Conservation (phyloP, 805 yeast species). For the Sugiyamaella americana region DNA sequence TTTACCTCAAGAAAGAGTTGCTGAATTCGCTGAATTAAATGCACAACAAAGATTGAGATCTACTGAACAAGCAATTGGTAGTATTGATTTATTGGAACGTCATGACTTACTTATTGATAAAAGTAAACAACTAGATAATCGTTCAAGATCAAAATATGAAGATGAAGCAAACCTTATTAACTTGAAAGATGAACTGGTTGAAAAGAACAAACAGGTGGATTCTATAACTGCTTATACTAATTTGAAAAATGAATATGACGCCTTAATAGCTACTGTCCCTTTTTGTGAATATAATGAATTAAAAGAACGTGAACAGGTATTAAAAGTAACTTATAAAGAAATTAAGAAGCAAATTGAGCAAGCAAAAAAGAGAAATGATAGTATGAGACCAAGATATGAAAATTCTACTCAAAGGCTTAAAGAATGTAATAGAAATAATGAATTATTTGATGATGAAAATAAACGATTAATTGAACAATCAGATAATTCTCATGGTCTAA, state of each 20-base stretch:
- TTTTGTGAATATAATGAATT: conserved; percentile 1
- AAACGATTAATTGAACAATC: neutral
- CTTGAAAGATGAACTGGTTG: conserved; percentile 23
- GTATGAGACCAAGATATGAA: neutral
- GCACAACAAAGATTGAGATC: conserved; percentile 69
- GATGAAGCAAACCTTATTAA: conserved; percentile 20
- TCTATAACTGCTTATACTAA: conserved; percentile 16
- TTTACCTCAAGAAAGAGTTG: conserved; percentile 91
- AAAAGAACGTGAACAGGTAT: neutral
- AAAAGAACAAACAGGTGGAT: conserved; percentile 24
- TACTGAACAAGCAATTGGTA: conserved; percentile 74
- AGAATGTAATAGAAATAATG: neutral
- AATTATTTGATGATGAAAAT: neutral
- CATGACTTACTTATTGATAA: conserved; percentile 54
- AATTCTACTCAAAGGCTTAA: neutral
- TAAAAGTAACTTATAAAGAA: conserved; percentile 3
- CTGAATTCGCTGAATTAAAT: conserved; percentile 77
- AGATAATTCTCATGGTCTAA: neutral
- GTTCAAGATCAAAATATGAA: conserved; percentile 42
- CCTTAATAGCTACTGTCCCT: neutral
- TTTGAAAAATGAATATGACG: conserved; percentile 15
- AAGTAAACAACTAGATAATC: conserved; percentile 39
- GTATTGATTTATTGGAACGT: conserved; percentile 46
- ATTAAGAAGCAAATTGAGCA: neutral
- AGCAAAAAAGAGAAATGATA: neutral